Base-by-base conservation (phyloP, 768 basidiomycete genomes). In the Rhizopogon vesiculosus region DNA sequence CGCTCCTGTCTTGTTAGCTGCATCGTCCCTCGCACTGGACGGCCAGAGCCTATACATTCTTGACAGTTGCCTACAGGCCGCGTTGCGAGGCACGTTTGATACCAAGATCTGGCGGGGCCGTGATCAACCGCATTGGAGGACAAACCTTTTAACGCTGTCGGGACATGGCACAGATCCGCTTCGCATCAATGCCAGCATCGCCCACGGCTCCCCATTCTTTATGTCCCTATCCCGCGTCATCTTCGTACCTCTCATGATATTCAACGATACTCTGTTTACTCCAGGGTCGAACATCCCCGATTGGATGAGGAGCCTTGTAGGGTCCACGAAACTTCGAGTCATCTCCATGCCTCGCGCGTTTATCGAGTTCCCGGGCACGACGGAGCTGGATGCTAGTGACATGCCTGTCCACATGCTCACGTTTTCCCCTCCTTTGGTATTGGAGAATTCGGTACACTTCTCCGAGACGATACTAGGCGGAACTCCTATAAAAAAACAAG, bases 151-250 rank as follows among this genome's bases (percentile, higher is more conserved):
- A 22, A 22, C 22, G 22, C 22, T 22, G 2, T 22, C 22, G 22
- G 22, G 22, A 2, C 2, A 22, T 22, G 22, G 22, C 1, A 1
- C 22, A 18, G 31, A 31, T 31, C 45, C 33, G 5, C 76, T 75
- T 75, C 72, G 67, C 42, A 64, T 69, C 5, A 56, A 76, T 28
- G 68, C 61, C n/a, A 64, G 64, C 18, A 72, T 58, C 9, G 29
- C 46, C n/a, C 66, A 66, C 7, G 76, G 76, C 2, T 42, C 62
- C 2, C 56, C 61, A 5, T 75, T 74, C 58, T 63, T 78, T 3
- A 55, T 60, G 15, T 65, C 65, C 19, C 58, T 78, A 29, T 73
- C 74, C 2, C 74, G 73, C 55, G 63, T 78, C 10, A 67, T 69
- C 6, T 56, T 77, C 39, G 70, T 52, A 50, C 9, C 31, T 31